phyloP scores from a whole-genome alignment of 2,329 filamentous ascomycete genomes.

The Claviceps sorghi region DNA sequence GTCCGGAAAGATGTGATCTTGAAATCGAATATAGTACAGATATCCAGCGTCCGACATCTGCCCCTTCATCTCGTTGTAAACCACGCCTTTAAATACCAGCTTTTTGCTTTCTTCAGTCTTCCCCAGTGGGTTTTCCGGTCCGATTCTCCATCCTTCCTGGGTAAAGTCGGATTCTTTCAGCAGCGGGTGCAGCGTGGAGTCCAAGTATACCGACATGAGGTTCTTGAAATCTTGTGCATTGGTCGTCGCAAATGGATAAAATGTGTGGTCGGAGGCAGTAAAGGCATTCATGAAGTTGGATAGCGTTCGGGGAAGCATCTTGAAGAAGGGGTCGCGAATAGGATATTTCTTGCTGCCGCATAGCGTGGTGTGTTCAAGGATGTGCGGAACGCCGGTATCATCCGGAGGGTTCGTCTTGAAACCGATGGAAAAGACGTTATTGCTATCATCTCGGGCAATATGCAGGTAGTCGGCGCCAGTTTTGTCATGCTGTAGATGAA shows the following conservation, averaged over 20 bases:
- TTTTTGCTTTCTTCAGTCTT: conserved; percentile 44
- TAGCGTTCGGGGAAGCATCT: conserved; percentile 95
- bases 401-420: conserved; percentile 99
- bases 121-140: conserved; percentile 70
- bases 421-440: conserved; percentile 98
- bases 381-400: conserved; percentile 90
- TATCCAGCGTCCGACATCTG: conserved; percentile 97
- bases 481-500: conserved; percentile 85
- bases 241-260: conserved; percentile 94
- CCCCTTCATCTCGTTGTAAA: conserved; percentile 99
- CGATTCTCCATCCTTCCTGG: conserved; percentile 93
- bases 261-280: conserved; percentile 90
- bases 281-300: conserved; percentile 99
- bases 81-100: conserved; percentile 90
- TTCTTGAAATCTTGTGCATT: conserved; percentile 93
- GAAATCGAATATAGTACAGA: conserved; percentile 87
- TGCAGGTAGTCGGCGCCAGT: conserved; percentile 94
- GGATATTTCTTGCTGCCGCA: conserved; percentile 93
- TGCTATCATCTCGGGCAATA: conserved; percentile 85
- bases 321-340: conserved; percentile 98
- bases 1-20: conserved; percentile 84
- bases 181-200: conserved; percentile 80
- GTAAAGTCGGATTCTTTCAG: conserved; percentile 84
- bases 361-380: conserved; percentile 91
- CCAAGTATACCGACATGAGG: conserved; percentile 88